Conservation (phyloP, 2,329 filamentous ascomycete genomes). For the Phyllosticta ampelicida region DNA sequence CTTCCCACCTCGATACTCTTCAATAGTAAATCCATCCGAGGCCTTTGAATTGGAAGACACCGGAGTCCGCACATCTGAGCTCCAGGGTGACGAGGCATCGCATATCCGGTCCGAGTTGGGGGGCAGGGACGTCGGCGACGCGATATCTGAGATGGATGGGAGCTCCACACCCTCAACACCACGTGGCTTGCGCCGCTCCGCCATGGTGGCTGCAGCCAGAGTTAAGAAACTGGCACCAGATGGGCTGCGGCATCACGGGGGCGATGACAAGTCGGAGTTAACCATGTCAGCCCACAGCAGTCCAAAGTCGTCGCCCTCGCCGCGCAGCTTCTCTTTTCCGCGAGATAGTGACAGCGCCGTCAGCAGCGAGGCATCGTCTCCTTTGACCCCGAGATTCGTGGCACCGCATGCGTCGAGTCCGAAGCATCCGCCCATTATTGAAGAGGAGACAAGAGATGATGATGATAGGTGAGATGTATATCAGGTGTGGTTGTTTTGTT, state of each 20-base stretch:
- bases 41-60: slow-evolving; percentile 6
- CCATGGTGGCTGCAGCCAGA: background rate
- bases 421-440: background rate
- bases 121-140: background rate
- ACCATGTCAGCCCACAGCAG: background rate
- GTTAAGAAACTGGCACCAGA: background rate
- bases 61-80: background rate
- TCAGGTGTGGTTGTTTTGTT: background rate
- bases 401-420: background rate
- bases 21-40: background rate
- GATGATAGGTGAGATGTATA: background rate
- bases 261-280: background rate
- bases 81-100: background rate
- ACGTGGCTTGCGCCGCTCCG: background rate
- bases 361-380: background rate
- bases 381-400: background rate
- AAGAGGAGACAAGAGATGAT: background rate
- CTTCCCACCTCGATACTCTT: slow-evolving; percentile 3
- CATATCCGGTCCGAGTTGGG: background rate
- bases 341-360: background rate
- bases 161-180: background rate
- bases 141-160: slow-evolving; percentile 1
- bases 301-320: background rate
- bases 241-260: background rate
- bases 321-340: background rate